phyloP scores from a whole-genome alignment of 192 early-diverging fungal species.

The Ambispora gerdemannii region DNA sequence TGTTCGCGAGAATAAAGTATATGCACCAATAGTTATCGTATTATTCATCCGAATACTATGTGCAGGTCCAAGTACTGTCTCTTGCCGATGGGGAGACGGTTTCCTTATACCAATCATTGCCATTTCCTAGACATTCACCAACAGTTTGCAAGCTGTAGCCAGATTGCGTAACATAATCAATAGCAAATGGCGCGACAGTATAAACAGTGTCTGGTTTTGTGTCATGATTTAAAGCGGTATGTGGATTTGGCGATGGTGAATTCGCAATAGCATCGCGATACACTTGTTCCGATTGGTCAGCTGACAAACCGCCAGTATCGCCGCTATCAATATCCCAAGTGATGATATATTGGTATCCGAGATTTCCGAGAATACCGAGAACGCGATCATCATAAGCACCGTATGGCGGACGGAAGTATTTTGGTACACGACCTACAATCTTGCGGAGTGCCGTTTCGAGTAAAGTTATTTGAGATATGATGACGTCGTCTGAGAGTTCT shows the following conservation, averaged over 20 bases:
- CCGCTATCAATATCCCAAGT: neutral
- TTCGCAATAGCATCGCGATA: neutral
- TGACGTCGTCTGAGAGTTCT: constrained; percentile 32
- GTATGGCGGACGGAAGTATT: neutral
- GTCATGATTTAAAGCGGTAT: constrained; percentile 14
- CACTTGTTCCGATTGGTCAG: neutral
- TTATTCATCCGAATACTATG: no score
- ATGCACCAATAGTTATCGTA: no score
- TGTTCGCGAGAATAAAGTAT: no score
- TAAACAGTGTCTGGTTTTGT: neutral
- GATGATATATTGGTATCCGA: neutral
- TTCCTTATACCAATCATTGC: constrained; percentile 14
- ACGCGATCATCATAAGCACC: neutral
- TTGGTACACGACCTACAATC: neutral
- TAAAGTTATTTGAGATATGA: constrained; percentile 36
- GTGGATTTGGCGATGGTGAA: neutral
- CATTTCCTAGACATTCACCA: neutral
- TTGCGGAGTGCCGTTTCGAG: constrained; percentile 41
- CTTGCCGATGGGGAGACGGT: neutral
- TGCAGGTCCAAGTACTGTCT: constrained; percentile 7
- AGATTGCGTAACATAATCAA: neutral
- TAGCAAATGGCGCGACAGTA: neutral
- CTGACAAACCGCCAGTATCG: neutral
- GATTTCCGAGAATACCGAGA: neutral
- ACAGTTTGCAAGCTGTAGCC: constrained; percentile 4